phyloP scores from a whole-genome alignment of 2,329 filamentous ascomycete species.

The Clarireedia monteithiana region DNA sequence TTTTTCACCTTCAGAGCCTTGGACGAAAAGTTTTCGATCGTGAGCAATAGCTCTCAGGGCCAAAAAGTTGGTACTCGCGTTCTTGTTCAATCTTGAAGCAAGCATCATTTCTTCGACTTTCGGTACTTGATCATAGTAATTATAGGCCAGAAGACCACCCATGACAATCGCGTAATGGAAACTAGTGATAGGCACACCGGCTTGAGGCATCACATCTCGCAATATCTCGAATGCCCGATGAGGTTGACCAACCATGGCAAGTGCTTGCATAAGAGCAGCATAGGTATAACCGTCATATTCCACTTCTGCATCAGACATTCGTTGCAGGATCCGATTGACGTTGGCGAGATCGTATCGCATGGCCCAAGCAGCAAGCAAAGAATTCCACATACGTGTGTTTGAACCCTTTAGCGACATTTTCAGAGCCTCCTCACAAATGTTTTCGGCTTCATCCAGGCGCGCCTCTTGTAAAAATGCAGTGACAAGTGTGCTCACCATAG shows the following conservation, averaged over 20 bases:
- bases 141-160: conserved; percentile 34
- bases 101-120: conserved; percentile 37
- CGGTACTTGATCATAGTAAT: conserved; percentile 35
- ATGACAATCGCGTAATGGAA: conserved; percentile 48
- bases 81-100: conserved; percentile 30
- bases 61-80: conserved; percentile 36
- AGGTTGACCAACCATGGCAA: conserved; percentile 44
- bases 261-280: conserved; percentile 50
- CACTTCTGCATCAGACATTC: conserved; percentile 46
- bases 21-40: background rate
- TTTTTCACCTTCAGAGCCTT: conserved; percentile 16
- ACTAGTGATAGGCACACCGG: conserved; percentile 35
- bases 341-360: conserved; percentile 48
- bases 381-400: conserved; percentile 68
- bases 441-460: conserved; percentile 46
- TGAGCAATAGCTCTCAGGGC: conserved; percentile 28
- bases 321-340: conserved; percentile 44
- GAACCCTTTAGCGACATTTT: conserved; percentile 41
- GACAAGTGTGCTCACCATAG: conserved; percentile 59
- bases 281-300: conserved; percentile 50
- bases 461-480: conserved; percentile 57
- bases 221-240: conserved; percentile 47
- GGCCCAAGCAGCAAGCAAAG: conserved; percentile 63
- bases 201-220: conserved; percentile 41
- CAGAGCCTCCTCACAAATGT: conserved; percentile 49